Percentiles rank a stretch among this genome's conserved stretches.
phyloP scores from a whole-genome alignment of 345 rosid genomes.

The Rhodamnia rubescens region DNA sequence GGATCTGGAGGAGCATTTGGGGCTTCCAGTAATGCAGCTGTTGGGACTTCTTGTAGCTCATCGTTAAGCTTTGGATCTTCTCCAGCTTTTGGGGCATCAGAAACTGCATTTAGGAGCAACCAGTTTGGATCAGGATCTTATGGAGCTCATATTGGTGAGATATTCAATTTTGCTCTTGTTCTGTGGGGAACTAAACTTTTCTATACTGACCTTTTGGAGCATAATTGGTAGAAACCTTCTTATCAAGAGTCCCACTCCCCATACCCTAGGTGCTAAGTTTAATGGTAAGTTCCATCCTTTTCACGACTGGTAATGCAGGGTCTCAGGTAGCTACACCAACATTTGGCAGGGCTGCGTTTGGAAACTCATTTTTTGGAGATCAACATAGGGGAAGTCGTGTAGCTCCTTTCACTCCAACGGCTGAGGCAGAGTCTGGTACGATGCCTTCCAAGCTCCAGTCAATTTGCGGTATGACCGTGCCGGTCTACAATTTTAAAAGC shows the following conservation, averaged over 20 bases:
- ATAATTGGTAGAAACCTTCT: not conserved
- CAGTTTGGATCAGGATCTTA: slow-evolving; percentile 48
- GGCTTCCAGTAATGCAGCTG: slow-evolving; percentile 11
- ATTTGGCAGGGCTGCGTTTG: slow-evolving; percentile 52
- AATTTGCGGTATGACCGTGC: slow-evolving; percentile 51
- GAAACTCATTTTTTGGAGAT: slow-evolving; percentile 56
- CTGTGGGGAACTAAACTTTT: not conserved
- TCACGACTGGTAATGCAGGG: slow-evolving; percentile 28
- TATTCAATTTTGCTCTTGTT: not conserved
- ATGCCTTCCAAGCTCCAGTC: slow-evolving; percentile 63
- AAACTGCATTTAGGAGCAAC: slow-evolving; percentile 62
- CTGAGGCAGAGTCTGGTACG: slow-evolving; percentile 36
- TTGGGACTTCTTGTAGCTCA: too few relatives aligned
- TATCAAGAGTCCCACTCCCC: not conserved
- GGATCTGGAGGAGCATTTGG: slow-evolving; percentile 27
- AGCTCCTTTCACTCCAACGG: slow-evolving; percentile 45
- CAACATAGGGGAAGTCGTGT: slow-evolving; percentile 77
- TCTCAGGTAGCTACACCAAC: slow-evolving; percentile 52
- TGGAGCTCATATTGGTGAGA: slow-evolving; percentile 60
- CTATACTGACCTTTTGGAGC: not conserved
- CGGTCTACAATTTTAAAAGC: slow-evolving; percentile 50
- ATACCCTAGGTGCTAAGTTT: not conserved
- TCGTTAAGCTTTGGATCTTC: too few relatives aligned
- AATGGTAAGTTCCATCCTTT: not conserved
- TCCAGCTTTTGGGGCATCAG: slow-evolving; percentile 33